Base-by-base conservation (phyloP, 2,329 filamentous ascomycete species). In the Diaporthe longicolla region DNA sequence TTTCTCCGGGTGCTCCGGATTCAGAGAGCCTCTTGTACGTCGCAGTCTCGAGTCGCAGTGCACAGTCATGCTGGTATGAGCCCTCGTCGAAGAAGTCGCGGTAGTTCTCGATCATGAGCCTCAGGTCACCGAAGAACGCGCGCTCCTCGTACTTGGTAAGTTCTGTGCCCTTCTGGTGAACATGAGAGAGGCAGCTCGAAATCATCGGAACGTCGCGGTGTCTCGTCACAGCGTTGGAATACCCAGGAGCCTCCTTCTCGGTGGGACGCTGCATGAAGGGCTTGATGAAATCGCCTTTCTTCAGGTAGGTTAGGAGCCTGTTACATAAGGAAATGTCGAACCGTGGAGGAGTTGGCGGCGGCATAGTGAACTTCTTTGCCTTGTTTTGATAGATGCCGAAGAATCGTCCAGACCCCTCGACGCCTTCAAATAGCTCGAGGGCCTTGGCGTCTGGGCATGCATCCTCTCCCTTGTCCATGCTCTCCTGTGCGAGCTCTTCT, bases 51-150 rank as follows among this genome's bases (percentile, higher is more conserved):
- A 61, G 7, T 15, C 1, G 6, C n/a, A 17, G 6, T 4, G 37
- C 58, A 8, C 7, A 21, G 0, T 29, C 2, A 37, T 21, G 7
- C 3, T 45, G 37, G 4, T 11, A 0, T 29, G 37, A 45, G 4
- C 3, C 24, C 24, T 19, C n/a, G 8, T 15, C 37, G 24, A 43
- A 61, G 37, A 45, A 43, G n/a, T 8, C 3, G 3, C 1, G 5
- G 15, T 43, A 61, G 32, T 61, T 61, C 35, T 43, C 58, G 24
- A 43, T 6, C 58, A 61, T 61, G 58, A 61, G n/a, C 24, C 37
- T 61, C 7, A 61, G 40, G 58, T 61, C 37, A 0, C 19, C 3
- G 35, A 61, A 43, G 15, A 61, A 45, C 3, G 10, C 24, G 7
- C 1, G 3, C 4, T 37, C 35, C 35, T 37, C 35, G 7, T 37